Percentiles rank a stretch among this genome's conserved stretches.
Conservation (phyloP, 2,329 filamentous ascomycete species). For the Botryotinia calthae region DNA sequence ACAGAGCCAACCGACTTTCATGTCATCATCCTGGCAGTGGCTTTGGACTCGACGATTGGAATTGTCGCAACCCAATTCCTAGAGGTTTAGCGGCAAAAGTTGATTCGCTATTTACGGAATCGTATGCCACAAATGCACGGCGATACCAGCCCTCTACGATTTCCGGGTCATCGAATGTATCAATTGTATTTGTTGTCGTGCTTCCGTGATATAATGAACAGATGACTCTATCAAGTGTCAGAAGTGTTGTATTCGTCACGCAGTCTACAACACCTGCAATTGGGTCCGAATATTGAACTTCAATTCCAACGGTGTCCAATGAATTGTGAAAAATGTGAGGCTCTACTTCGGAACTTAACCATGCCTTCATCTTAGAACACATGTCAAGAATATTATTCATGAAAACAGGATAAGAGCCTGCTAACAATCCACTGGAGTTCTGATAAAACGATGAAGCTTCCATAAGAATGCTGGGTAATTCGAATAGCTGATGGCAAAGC, state of each 20-base stretch:
- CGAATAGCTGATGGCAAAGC: not conserved
- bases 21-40: not conserved
- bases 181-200: not conserved
- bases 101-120: slow-evolving; percentile 5
- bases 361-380: not conserved
- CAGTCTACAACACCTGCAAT: slow-evolving; percentile 14
- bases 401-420: not conserved
- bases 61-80: not conserved
- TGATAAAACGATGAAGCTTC: not conserved
- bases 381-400: not conserved
- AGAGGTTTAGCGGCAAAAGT: not conserved
- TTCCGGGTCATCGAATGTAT: not conserved
- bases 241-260: slow-evolving; percentile 2
- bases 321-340: not conserved
- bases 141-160: slow-evolving; percentile 1
- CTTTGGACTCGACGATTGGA: not conserved
- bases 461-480: not conserved
- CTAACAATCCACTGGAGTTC: not conserved
- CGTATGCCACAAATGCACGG: slow-evolving; percentile 3
- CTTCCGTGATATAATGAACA: slow-evolving; percentile 4
- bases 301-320: too few relatives aligned
- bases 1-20: not conserved
- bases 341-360: not conserved
- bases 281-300: not conserved
- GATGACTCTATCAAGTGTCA: slow-evolving; percentile 6